Evolutionary conservation across 805 yeast species (phyloP).

Genomic region (Candida nemodendra): DNA sequence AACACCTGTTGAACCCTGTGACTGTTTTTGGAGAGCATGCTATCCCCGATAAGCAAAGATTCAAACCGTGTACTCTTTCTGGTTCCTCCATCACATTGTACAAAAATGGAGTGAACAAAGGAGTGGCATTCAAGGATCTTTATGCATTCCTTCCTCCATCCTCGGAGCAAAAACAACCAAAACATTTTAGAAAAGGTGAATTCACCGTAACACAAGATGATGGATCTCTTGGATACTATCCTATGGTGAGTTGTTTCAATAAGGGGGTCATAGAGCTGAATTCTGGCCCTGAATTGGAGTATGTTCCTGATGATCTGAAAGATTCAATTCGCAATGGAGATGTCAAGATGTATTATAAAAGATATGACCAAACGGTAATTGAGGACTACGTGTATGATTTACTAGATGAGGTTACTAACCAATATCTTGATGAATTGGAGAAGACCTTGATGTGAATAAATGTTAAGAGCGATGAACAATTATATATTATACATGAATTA

Average conservation of each 20-base stretch:
- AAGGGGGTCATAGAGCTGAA: slow-evolving; percentile 75
- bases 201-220: slow-evolving; percentile 56
- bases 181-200: slow-evolving; percentile 8
- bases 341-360: slow-evolving; percentile 52
- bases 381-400: slow-evolving; percentile 84
- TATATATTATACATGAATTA: slow-evolving; percentile 2
- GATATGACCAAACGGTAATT: slow-evolving; percentile 68
- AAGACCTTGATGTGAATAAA: slow-evolving; percentile 11
- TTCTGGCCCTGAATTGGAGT: slow-evolving; percentile 62
- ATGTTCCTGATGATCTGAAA: slow-evolving; percentile 38
- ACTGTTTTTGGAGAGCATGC: slow-evolving; percentile 70
- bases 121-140: slow-evolving; percentile 64
- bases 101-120: slow-evolving; percentile 72
- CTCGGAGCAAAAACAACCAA: slow-evolving; percentile 48
- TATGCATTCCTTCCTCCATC: slow-evolving; percentile 80
- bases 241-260: slow-evolving; percentile 79
- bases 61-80: slow-evolving; percentile 47
- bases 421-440: slow-evolving; percentile 42
- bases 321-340: slow-evolving; percentile 22
- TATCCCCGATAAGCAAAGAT: slow-evolving; percentile 47
- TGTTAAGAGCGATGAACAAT: background rate
- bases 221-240: slow-evolving; percentile 86
- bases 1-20: slow-evolving; percentile 70
- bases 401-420: slow-evolving; percentile 77
- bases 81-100: slow-evolving; percentile 65